Evolutionary conservation across 495 filamentous ascomycete genomes (phyloP).

Genomic region (Trichoderma asperelloides): DNA sequence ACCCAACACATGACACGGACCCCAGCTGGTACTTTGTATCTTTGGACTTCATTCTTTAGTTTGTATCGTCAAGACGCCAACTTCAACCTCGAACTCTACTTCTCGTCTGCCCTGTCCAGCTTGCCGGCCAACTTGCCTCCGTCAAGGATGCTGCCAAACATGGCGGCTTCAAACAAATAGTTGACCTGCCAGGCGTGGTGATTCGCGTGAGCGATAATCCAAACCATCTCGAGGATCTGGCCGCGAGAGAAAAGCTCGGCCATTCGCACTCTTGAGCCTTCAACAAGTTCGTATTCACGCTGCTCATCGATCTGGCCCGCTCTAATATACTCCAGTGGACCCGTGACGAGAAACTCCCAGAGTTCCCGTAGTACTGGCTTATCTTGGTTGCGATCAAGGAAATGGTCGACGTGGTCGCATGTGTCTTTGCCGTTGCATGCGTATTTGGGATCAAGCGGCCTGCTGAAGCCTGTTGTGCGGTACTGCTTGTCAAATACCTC

Average conservation of each 20-base stretch:
- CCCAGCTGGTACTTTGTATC: no score
- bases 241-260: slow-evolving; percentile 19
- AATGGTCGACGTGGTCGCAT: slow-evolving; percentile 22
- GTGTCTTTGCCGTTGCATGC: slow-evolving; percentile 23
- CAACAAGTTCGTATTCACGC: slow-evolving; percentile 16
- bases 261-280: slow-evolving; percentile 18
- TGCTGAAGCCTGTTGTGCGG: slow-evolving; percentile 24
- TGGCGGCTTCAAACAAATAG: slow-evolving; percentile 26
- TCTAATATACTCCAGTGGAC: slow-evolving; percentile 20
- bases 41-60: neutral
- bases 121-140: slow-evolving; percentile 23
- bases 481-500: slow-evolving; percentile 24
- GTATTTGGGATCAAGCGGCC: slow-evolving; percentile 17
- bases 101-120: slow-evolving; percentile 20
- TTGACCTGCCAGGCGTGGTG: slow-evolving; percentile 33
- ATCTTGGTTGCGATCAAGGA: slow-evolving; percentile 12
- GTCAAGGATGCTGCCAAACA: slow-evolving; percentile 31
- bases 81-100: neutral
- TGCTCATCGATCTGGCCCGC: slow-evolving; percentile 17
- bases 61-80: neutral
- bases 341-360: slow-evolving; percentile 19
- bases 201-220: slow-evolving; percentile 25
- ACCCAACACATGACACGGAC: no score
- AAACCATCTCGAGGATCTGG: slow-evolving; percentile 23
- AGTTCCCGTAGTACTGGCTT: slow-evolving; percentile 16